phyloP scores from a whole-genome alignment of 2,329 filamentous ascomycete species.

The Metarhizium rileyi region DNA sequence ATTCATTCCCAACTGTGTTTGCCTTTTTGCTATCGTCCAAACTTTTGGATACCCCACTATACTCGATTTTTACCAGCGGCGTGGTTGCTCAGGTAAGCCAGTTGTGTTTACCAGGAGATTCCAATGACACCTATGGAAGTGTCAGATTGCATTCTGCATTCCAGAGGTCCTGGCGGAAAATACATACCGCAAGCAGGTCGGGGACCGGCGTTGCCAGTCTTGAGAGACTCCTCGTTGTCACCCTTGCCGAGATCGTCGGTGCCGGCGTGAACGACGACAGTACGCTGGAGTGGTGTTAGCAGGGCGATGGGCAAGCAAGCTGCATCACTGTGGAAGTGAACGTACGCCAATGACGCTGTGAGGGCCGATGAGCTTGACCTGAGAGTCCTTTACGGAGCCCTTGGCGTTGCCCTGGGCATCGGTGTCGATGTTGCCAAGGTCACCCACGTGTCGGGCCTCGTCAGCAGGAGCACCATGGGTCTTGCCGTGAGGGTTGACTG shows the following conservation, averaged over 20 bases:
- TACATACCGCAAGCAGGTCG: constrained; percentile 86
- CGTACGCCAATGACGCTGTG: constrained; percentile 88
- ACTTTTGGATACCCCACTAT: not conserved
- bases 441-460: constrained; percentile 84
- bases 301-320: not conserved
- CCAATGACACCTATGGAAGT: constrained; percentile 65
- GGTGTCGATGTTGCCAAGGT: constrained; percentile 94
- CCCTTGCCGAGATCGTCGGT: constrained; percentile 96
- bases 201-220: constrained; percentile 90
- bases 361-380: constrained; percentile 92
- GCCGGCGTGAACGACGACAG: constrained; percentile 86
- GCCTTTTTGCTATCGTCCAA: not conserved
- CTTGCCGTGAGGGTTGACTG: constrained; percentile 94
- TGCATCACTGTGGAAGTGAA: constrained; percentile 6
- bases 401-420: constrained; percentile 85
- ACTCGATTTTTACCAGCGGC: not conserved
- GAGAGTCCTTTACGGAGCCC: constrained; percentile 68
- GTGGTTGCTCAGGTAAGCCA: not conserved
- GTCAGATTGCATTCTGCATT: constrained; percentile 3
- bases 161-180: constrained; percentile 7
- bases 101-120: constrained; percentile 59
- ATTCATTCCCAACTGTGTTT: not conserved
- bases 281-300: constrained; percentile 51
- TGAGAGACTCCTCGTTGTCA: constrained; percentile 87
- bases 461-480: constrained; percentile 82